Evolutionary conservation across 2,329 filamentous ascomycete species (phyloP), one percentile per base, ranked within the genome.

Genomic region (Coniochaeta sp.): DNA sequence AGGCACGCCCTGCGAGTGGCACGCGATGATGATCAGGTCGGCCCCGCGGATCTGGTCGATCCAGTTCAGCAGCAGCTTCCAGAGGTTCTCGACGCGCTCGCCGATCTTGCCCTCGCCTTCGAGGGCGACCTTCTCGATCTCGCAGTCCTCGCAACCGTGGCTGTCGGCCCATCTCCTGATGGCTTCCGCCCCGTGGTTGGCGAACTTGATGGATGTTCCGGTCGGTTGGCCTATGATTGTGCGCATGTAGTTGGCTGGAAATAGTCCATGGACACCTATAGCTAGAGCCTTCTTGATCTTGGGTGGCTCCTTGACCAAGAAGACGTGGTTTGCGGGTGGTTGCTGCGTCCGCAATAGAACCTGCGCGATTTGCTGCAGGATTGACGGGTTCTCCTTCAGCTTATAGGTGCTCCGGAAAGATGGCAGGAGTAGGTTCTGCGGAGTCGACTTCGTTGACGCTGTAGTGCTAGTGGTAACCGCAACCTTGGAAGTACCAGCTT

Each of bases 11-110:
- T 99, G 95, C 2, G 91, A 96, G 72, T 99, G 95, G 62, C 92
- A 96, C 2, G 91, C 91, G n/a, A 99, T 78, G 43, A 99, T 74
- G 47, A 99, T 88, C 63, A 98, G 88, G 73, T 99, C 95, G 0
- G 95, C 93, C 59, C 83, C 84, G 58, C 90, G 87, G 34, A 99
- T 89, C 64, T 93, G 88, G 40, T 96, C 91, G 64, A 97, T 90
- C 91, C 92, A 96, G 72, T 97, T 97, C 31, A 97, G 80, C 60
- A 99, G 80, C 11, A 98, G 80, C 73, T 93, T 96, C 95, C 95
- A 99, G 7, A 99, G 77, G 43, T 96, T 90, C 62, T 96, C 90
- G 1, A 98, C 91, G 7, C 95, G 84, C 64, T 98, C 93, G 2
- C 84, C 84, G 55, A 99, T 95, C 71, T 90, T 91, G 26, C 95